A percentile compares a stretch with the other conserved stretches of the same genome.
Conservation (phyloP, 345 rosid species). For the Dipteronia sinensis region DNA sequence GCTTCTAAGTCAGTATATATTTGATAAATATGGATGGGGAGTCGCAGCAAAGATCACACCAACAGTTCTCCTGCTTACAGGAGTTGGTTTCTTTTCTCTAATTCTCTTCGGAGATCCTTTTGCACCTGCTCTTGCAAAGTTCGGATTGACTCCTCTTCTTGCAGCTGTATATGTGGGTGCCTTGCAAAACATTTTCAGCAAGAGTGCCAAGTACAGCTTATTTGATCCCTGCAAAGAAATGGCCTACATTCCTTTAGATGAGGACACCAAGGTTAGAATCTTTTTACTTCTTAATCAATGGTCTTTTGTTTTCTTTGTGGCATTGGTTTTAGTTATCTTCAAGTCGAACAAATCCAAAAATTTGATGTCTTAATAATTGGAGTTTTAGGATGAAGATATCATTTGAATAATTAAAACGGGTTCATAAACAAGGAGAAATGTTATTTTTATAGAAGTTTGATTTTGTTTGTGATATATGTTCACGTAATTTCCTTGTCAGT, state of each 20-base stretch:
- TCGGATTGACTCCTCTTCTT: slow-evolving; percentile 94
- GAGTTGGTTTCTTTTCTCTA: slow-evolving; percentile 91
- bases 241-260: slow-evolving; percentile 96
- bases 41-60: slow-evolving; percentile 93
- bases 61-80: slow-evolving; percentile 80
- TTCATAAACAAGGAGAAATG: not conserved
- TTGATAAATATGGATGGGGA: slow-evolving; percentile 95
- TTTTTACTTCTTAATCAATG: not conserved
- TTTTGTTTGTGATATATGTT: not conserved
- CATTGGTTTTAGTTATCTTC: not conserved
- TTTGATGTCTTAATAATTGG: not conserved
- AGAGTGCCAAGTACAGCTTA: slow-evolving; percentile 98
- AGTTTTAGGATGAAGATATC: not conserved
- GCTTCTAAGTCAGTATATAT: slow-evolving; percentile 86
- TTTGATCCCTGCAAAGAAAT: slow-evolving; percentile 99
- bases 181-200: slow-evolving; percentile 98
- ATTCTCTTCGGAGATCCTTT: slow-evolving; percentile 77
- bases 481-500: not conserved
- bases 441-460: not conserved
- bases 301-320: not conserved
- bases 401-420: not conserved
- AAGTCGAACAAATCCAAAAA: not conserved
- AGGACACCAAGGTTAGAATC: slow-evolving; percentile 83
- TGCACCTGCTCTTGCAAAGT: slow-evolving; percentile 63
- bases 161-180: slow-evolving; percentile 99